These are phyloP conservation scores for Gamsiella multidivaricata DNA, from an alignment of 192 early-diverging fungal species.

Conservation along the genomic window DNA sequence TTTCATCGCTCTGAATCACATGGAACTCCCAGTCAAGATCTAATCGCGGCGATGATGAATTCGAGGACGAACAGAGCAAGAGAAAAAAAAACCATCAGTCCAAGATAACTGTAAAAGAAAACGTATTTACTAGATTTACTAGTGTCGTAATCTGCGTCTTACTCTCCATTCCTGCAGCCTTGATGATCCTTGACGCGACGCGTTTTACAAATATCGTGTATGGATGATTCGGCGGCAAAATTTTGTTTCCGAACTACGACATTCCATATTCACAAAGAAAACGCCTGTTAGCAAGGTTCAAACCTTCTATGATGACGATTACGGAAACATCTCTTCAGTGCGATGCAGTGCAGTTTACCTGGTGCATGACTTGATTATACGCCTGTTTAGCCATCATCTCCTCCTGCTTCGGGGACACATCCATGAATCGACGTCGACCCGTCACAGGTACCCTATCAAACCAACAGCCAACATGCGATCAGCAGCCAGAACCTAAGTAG, in stretches of 20 bases:
- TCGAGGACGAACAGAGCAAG: too few species aligned
- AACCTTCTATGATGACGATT: background rate
- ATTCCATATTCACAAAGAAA: background rate
- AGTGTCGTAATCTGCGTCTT: too few species aligned
- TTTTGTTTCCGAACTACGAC: slow-evolving; percentile 60
- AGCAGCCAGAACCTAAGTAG: background rate
- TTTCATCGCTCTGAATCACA: slow-evolving; percentile 83
- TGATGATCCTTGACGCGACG: slow-evolving; percentile 79
- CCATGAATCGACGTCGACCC: slow-evolving; percentile 76
- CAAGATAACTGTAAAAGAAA: too few species aligned
- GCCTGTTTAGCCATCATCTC: slow-evolving; percentile 74
- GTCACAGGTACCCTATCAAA: slow-evolving; percentile 69
- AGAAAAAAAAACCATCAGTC: too few species aligned
- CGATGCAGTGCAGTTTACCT: too few species aligned
- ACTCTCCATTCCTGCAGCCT: slow-evolving; percentile 72
- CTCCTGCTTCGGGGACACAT: slow-evolving; percentile 68
- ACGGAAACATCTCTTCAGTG: too few species aligned
- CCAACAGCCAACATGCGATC: background rate
- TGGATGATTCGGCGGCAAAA: slow-evolving; percentile 77
- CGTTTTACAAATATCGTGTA: slow-evolving; percentile 70
- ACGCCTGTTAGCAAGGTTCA: background rate
- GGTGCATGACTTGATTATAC: slow-evolving; percentile 73
- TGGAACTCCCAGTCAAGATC: slow-evolving; percentile 91
- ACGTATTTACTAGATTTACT: too few species aligned
- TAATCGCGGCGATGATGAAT: too few species aligned